phyloP scores from a whole-genome alignment of 352 stramenopile genomes.

The Globisporangium cystogenes region DNA sequence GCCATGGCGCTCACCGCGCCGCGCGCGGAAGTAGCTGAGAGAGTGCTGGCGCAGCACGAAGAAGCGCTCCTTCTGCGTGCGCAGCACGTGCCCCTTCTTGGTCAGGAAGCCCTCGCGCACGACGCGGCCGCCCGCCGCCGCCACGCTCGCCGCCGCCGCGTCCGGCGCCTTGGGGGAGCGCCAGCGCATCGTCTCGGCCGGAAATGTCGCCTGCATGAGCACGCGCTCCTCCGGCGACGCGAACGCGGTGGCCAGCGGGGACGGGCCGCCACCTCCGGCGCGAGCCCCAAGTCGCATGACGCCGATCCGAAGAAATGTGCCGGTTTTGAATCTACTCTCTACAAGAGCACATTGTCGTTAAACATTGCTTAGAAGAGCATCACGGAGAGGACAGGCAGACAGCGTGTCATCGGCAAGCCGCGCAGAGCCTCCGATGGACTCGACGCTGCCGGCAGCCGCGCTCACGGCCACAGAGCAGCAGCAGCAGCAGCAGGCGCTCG shows the following conservation, averaged over 20 bases:
- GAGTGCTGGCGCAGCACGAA: conserved; percentile 36
- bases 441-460: conserved; percentile 12
- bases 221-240: conserved; percentile 5
- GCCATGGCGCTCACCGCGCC: conserved; percentile 17
- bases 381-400: too few species aligned
- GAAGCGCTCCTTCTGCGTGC: conserved; percentile 49
- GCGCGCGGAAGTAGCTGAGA: conserved; percentile 41
- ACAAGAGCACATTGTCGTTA: too few species aligned
- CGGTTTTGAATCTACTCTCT: too few species aligned
- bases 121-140: conserved; percentile 8
- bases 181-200: conserved; percentile 11
- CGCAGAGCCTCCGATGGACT: conserved; percentile 8
- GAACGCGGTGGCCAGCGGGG: background rate
- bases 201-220: conserved; percentile 1
- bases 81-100: conserved; percentile 52
- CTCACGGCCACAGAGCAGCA: conserved; percentile 9
- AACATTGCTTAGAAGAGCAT: too few species aligned
- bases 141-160: background rate
- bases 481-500: conserved; percentile 27
- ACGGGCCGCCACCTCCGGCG: background rate
- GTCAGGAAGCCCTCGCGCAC: conserved; percentile 37
- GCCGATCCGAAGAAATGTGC: background rate
- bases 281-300: background rate
- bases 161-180: conserved; percentile 10
- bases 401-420: conserved; percentile 9